phyloP scores from a whole-genome alignment of 176 grass and related monocot genomes.

The Tillandsia leiboldiana region DNA sequence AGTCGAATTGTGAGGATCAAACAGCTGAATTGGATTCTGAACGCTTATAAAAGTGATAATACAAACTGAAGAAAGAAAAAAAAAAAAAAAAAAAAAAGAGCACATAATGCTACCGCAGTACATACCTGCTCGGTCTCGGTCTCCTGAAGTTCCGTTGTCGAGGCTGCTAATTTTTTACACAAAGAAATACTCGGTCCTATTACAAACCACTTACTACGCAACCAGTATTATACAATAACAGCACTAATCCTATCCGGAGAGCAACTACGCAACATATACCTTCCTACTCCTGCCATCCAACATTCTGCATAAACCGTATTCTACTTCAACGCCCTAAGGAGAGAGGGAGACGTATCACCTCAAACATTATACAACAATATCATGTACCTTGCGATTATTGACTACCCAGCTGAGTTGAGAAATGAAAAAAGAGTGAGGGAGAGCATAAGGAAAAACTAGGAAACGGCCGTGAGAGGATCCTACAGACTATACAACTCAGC shows the following conservation, averaged over 20 bases:
- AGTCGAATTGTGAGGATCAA: no score
- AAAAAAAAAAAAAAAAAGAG: no score
- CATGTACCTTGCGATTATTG: not conserved
- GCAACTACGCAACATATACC: no score
- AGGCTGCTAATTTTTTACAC: not conserved
- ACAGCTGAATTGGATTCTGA: no score
- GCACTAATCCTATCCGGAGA: not conserved
- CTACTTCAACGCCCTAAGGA: not conserved
- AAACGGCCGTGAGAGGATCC: not conserved
- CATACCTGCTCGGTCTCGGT: no score
- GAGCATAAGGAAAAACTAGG: not conserved
- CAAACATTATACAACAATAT: not conserved
- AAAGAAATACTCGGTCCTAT: not conserved
- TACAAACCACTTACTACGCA: not conserved
- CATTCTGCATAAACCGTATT: not conserved
- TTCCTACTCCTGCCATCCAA: not conserved
- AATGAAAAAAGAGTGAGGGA: not conserved
- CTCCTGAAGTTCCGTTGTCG: no score
- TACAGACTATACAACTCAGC: constrained; percentile 1
- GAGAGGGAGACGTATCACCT: not conserved
- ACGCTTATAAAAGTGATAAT: no score
- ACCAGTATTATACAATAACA: not conserved
- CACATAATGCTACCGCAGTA: no score
- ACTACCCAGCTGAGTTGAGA: not conserved
- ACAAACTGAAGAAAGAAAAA: no score